Evolutionary conservation across 306 rosid genomes (phyloP).

Genomic region (Vigna trinervia): DNA sequence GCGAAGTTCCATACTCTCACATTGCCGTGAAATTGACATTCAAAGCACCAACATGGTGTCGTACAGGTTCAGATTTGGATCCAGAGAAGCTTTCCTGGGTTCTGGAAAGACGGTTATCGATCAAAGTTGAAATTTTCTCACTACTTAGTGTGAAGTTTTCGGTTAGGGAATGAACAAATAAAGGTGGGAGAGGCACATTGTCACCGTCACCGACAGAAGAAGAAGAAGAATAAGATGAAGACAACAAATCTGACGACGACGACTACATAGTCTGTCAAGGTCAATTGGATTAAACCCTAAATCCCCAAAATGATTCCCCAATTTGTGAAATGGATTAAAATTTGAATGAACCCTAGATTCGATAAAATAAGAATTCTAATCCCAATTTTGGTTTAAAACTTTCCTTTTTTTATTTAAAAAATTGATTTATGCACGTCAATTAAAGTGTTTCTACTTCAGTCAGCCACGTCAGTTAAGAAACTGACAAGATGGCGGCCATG

Average conservation of each 20-base stretch:
- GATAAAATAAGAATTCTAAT: too few relatives aligned
- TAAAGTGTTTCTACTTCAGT: too few relatives aligned
- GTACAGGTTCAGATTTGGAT: constrained; percentile 48
- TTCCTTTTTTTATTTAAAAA: too few relatives aligned
- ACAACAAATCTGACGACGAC: neutral
- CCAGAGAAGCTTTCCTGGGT: constrained; percentile 52
- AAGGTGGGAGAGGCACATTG: constrained; percentile 42
- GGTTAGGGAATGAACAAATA: constrained; percentile 47
- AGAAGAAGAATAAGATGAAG: constrained; percentile 16
- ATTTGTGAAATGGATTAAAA: too few relatives aligned
- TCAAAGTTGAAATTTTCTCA: constrained; percentile 47
- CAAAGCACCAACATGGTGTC: constrained; percentile 30
- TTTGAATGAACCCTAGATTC: too few relatives aligned
- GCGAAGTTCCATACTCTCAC: constrained; percentile 37
- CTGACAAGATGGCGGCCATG: too few relatives aligned
- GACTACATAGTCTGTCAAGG: too few relatives aligned
- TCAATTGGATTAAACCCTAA: too few relatives aligned
- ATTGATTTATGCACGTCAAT: too few relatives aligned
- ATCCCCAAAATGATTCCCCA: too few relatives aligned
- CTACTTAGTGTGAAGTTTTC: constrained; percentile 50
- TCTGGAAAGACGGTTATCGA: constrained; percentile 50
- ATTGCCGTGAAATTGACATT: constrained; percentile 46
- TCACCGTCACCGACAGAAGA: neutral
- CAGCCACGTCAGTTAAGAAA: too few relatives aligned
- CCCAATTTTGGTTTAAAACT: too few relatives aligned